Evolutionary conservation across 495 filamentous ascomycete species (phyloP), one percentile per base, ranked within the genome.

Genomic region (Tuber brumale): DNA sequence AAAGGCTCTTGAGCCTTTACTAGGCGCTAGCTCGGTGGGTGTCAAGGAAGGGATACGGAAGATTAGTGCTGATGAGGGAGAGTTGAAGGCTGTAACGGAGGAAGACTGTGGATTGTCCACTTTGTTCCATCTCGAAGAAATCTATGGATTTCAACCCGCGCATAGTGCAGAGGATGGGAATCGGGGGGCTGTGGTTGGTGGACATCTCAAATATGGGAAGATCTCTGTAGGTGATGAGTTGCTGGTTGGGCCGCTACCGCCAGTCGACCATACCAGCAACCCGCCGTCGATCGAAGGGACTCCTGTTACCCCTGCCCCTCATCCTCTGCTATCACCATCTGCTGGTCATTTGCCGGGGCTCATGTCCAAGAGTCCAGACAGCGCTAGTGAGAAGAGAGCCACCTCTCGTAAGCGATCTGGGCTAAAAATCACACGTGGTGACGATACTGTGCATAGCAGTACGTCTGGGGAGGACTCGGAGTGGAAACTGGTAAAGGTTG

Each of bases 81-180:
- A 72, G 18, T n/a, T 9, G 42, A 37, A 42, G 69, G 35, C 37
- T 31, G n/a, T 12, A 16, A 51, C 37, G 19, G 70, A 73, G 10
- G 77, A 80, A n/a, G 76, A 79, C 42, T 46, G 71, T 16, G 45
- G 85, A 43, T 39, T 74, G 42, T 81, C 76, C 23, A 80, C 86
- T 37, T 80, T 97, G 2, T 97, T 97, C 79, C 93, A 97, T 81
- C 88, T 97, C 35, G 95, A 97, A 81, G 95, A 97, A 76, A 89
- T 91, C 6, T 93, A 92, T 74, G 87, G 81, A 14, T 80, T 83
- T 72, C 79, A 83, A 12, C 81, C 81, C 2, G 37, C 78, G 21
- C 70, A 69, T 69, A 73, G 46, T 31, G 75, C 57, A 4, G 78
- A 72, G 39, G 74, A 78, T 35, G 72, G 72, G 10, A 70, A 70